Evolutionary conservation across 2,329 filamentous ascomycete species (phyloP).

Genomic region (Diaporthe amygdali): DNA sequence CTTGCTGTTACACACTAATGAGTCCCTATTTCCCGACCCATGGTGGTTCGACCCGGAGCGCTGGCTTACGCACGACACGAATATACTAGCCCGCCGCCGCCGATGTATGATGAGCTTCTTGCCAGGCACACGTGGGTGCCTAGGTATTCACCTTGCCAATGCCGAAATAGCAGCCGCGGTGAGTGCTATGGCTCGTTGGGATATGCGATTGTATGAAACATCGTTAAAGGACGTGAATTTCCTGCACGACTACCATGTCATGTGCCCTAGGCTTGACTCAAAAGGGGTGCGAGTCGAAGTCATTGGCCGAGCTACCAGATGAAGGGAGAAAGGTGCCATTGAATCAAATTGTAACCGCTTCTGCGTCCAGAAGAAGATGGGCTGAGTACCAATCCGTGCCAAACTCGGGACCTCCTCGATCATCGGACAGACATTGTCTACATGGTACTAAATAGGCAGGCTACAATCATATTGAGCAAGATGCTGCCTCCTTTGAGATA

Average conservation of each 20-base stretch:
- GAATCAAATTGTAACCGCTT: no score
- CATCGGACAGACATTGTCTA: no score
- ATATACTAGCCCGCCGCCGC: background rate
- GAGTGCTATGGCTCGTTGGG: slow-evolving; percentile 35
- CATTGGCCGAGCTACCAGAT: background rate
- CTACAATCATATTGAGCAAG: no score
- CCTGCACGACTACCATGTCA: slow-evolving; percentile 29
- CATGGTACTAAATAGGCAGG: no score
- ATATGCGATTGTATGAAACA: slow-evolving; percentile 35
- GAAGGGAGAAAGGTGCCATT: no score
- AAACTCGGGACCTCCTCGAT: no score
- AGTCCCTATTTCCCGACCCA: slow-evolving; percentile 4
- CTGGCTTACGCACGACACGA: background rate
- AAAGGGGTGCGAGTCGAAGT: slow-evolving; percentile 27
- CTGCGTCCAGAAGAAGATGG: no score
- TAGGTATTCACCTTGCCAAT: slow-evolving; percentile 43
- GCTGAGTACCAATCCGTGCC: no score
- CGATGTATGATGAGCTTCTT: slow-evolving; percentile 5
- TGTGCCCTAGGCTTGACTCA: slow-evolving; percentile 26
- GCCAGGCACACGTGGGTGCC: slow-evolving; percentile 44
- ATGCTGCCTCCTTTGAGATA: no score
- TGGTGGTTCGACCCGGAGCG: slow-evolving; percentile 2
- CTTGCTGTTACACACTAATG: slow-evolving; percentile 35
- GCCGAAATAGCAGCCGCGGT: slow-evolving; percentile 36
- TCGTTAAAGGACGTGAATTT: slow-evolving; percentile 32